Evolutionary conservation across 257 asterid species (phyloP), one percentile per base, ranked within the genome.

Genomic region (Solanum raphanifolium): DNA sequence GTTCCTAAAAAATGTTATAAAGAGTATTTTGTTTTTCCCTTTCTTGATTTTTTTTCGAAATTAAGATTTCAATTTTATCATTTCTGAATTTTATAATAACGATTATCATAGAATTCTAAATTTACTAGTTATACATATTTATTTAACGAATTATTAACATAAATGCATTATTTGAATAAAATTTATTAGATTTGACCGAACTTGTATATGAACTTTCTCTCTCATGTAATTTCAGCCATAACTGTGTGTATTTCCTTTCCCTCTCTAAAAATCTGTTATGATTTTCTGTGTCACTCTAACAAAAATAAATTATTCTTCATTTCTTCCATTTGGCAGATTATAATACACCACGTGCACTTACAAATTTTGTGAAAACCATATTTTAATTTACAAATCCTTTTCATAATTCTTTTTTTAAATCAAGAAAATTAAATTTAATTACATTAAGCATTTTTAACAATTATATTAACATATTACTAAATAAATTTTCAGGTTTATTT

Each of bases 331-430:
- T 89, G 89, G 93, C 92, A 90, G 94, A 81, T 82, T 73, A 83
- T 71, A 32, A 79, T 18, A 83, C 74, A 93, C 82, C 97, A 92
- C 95, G 93, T 91, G 95, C 91, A 88, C 84, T 84, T 39, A 31
- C 88, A 72, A 87, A 86, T 83, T 87, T 84, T 38, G 16, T 60
- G 7, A 15, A 32, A 16, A 9, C 32, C 6, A 32, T 52, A 65
- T 83, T 83, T 52, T 43, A 31, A 31, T 71, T 71, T 71, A 52
- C 86, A 83, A 60, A 68, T 18, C n/a, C 36, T 35, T 7, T 31
- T 83, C 13, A 5, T 65, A 6, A 18, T 55, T 20, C 9, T 6
- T 8, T n/a, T n/a, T n/a, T 79, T 27, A 13, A 5, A 74, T 27
- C 36, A 74, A 74, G 25, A 39, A 12, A 23, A 39, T n/a, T 78